Evolutionary conservation across 257 asterid genomes (phyloP).

Genomic region (Scutellaria galericulata): DNA sequence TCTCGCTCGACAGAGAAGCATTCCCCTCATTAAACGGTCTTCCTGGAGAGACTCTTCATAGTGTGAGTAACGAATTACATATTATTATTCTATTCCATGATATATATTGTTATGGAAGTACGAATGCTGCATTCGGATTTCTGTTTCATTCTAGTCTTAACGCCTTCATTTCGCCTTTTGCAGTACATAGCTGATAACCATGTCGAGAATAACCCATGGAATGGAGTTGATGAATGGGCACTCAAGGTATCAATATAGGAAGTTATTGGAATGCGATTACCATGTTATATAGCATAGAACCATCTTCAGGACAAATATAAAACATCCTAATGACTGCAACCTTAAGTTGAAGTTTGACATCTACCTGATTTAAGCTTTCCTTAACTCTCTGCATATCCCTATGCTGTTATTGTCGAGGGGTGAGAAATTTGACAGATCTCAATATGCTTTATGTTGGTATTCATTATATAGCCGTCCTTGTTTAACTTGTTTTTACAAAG

Average conservation of each 20-base stretch:
- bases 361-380: background rate
- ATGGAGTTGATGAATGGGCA: conserved; percentile 77
- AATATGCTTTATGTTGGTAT: too few species aligned
- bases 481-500: too few species aligned
- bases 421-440: too few species aligned
- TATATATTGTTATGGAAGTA: conserved; percentile 7
- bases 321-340: background rate
- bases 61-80: conserved; percentile 55
- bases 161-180: conserved; percentile 26
- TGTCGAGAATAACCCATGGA: conserved; percentile 88
- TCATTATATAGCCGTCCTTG: too few species aligned
- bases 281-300: background rate
- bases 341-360: too few species aligned
- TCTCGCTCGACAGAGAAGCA: conserved; percentile 91
- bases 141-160: conserved; percentile 5
- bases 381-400: background rate
- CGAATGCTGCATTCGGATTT: background rate
- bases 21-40: conserved; percentile 88
- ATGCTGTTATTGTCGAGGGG: too few species aligned
- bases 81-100: conserved; percentile 4
- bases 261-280: conserved; percentile 23
- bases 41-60: conserved; percentile 86
- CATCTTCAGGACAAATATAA: background rate
- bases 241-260: conserved; percentile 66
- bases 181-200: conserved; percentile 88